These are phyloP conservation scores for Phytophthora hybrid DNA, from an alignment of 352 stramenopile genomes.

Conservation along the genomic window DNA sequence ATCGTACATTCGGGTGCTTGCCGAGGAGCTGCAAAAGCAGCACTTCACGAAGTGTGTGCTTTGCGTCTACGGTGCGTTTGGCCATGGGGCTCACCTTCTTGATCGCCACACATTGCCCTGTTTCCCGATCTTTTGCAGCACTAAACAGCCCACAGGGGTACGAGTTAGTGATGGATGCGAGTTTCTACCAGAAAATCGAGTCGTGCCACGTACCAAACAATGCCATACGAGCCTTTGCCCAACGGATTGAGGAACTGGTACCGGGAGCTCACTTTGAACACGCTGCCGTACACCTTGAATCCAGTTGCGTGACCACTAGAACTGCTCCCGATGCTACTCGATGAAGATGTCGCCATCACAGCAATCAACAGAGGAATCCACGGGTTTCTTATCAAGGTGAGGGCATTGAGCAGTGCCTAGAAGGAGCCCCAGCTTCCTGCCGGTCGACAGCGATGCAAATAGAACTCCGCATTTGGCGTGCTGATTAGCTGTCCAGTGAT, in stretches of 20 bases:
- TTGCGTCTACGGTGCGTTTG: conserved; percentile 80
- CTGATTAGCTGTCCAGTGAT: background rate
- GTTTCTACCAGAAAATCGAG: background rate
- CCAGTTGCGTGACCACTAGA: conserved; percentile 22
- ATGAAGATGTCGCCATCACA: conserved; percentile 13
- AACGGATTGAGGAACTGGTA: conserved; percentile 91
- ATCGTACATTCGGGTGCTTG: conserved; percentile 83
- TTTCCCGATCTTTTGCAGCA: conserved; percentile 79
- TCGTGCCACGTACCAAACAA: conserved; percentile 76
- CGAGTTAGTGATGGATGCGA: background rate
- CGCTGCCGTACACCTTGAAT: conserved; percentile 84
- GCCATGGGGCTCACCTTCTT: conserved; percentile 93
- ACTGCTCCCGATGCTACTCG: conserved; percentile 8
- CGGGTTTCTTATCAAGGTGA: background rate
- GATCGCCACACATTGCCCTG: conserved; percentile 87
- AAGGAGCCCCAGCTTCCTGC: background rate
- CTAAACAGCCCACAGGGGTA: conserved; percentile 33
- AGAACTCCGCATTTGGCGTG: conserved; percentile 5
- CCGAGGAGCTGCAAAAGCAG: conserved; percentile 87
- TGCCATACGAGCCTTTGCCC: conserved; percentile 92
- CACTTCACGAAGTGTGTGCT: conserved; percentile 91
- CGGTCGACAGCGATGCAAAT: conserved; percentile 8
- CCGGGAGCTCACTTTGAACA: conserved; percentile 84
- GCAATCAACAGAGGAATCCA: background rate
- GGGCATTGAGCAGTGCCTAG: background rate